Base-by-base conservation (phyloP, 163 green algal species). In the Volvox carteri region DNA sequence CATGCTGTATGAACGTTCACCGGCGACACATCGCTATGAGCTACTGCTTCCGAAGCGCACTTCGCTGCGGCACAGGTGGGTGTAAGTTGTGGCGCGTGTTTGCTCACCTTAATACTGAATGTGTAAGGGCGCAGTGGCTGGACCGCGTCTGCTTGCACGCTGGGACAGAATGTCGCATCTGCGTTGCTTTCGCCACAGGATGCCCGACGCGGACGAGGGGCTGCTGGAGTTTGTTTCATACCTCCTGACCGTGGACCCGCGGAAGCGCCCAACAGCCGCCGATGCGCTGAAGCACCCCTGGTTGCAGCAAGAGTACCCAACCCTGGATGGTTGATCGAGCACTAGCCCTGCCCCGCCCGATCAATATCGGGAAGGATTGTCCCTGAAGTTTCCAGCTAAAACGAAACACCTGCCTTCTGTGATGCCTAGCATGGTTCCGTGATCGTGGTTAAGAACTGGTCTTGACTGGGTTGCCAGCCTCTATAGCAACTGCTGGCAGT, bases 201-300 rank as follows among this genome's bases (percentile, higher is more conserved):
- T 97, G 52, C 93, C 91, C 0, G 92, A 91, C 39, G 93, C 92
- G 0, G 96, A 98, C 70, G 78, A 94, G 2, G 93, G 92, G 21
- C 95, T 97, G 72, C 58, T 97, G 50, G 84, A 92, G 58, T 95
- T 96, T 73, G 67, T 96, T 52, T 84, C 83, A 0, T 84, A 91
- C 89, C 89, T 96, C 65, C 90, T 96, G 33, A 90, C 79, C 14
- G 83, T 94, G 90, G 95, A 98, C 92, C 95, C 93, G 28, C 83
- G 72, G 25, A 80, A 94, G 91, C 93, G 96, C 11, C 95, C 95
- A 14, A 95, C 91, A 23, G 96, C 96, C 19, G 92, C 92, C 37
- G 94, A 98, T 42, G 96, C 96, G 25, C 91, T 98, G 62, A 90
- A 92, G 74, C 96, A 98, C 91, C 93, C 95, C 42, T 99, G 96